A percentile compares a stretch with the other conserved stretches of the same genome.
phyloP scores from a whole-genome alignment of 2,329 filamentous ascomycete genomes.

The Pochonia chlamydosporia region DNA sequence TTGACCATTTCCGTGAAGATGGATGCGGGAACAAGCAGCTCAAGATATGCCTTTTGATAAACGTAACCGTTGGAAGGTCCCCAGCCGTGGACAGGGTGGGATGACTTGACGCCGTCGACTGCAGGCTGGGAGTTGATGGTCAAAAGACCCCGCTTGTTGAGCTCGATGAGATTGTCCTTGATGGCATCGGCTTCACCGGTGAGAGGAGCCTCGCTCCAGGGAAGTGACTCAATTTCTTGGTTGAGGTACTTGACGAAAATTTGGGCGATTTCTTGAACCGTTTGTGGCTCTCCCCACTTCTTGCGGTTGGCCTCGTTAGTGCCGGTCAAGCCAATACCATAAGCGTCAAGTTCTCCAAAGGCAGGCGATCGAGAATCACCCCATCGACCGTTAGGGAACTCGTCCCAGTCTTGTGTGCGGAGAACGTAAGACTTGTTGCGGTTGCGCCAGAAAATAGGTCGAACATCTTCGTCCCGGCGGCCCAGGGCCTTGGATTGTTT shows the following conservation, averaged over 20 bases:
- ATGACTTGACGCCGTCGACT: constrained; percentile 84
- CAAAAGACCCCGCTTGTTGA: constrained; percentile 82
- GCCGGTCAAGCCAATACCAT: constrained; percentile 88
- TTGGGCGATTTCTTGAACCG: constrained; percentile 71
- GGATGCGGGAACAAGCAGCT: constrained; percentile 79
- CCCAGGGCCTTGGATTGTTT: constrained; percentile 87
- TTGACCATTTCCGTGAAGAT: constrained; percentile 71
- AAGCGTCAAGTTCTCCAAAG: constrained; percentile 90
- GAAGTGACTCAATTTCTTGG: constrained; percentile 73
- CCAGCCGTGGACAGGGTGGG: constrained; percentile 85
- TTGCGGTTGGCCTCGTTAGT: constrained; percentile 95
- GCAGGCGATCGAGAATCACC: constrained; percentile 94
- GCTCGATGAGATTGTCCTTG: constrained; percentile 65
- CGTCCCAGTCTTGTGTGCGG: constrained; percentile 96
- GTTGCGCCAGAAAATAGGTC: constrained; percentile 98
- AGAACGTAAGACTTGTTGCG: constrained; percentile 92
- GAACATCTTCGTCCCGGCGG: constrained; percentile 87
- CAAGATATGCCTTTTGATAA: constrained; percentile 96
- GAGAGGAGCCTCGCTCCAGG: constrained; percentile 91
- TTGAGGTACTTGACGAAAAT: constrained; percentile 83
- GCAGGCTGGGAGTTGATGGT: constrained; percentile 98
- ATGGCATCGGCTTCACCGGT: constrained; percentile 77
- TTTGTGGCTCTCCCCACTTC: constrained; percentile 83
- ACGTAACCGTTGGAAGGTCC: constrained; percentile 93
- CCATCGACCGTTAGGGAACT: constrained; percentile 98